These are phyloP conservation scores for Schwanniomyces vanrijiae DNA, from an alignment of 805 yeast species.

Conservation along the genomic window DNA sequence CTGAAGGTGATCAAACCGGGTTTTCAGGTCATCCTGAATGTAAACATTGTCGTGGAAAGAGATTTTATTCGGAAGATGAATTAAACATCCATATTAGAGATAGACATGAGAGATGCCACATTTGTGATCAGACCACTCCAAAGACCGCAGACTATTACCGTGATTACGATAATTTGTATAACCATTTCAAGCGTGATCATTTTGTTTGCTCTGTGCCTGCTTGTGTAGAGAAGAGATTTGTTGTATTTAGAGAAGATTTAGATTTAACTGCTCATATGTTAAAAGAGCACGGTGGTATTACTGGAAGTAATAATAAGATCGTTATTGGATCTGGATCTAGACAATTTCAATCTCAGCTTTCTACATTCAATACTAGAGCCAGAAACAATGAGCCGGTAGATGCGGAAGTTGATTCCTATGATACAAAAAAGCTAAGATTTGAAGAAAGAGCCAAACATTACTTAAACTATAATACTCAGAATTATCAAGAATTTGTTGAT, in stretches of 20 bases:
- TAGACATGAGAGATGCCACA: slow-evolving; percentile 82
- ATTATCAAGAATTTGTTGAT: slow-evolving; percentile 48
- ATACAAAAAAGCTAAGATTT: slow-evolving; percentile 57
- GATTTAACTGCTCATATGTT: slow-evolving; percentile 88
- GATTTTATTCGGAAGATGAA: slow-evolving; percentile 90
- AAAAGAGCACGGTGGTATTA: slow-evolving; percentile 69
- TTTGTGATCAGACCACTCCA: slow-evolving; percentile 77
- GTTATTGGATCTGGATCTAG: slow-evolving; percentile 35
- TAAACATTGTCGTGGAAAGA: slow-evolving; percentile 66
- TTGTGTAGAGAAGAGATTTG: slow-evolving; percentile 87
- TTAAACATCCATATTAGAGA: slow-evolving; percentile 78
- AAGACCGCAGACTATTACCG: slow-evolving; percentile 61
- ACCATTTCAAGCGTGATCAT: slow-evolving; percentile 75
- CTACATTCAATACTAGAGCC: slow-evolving; percentile 47
- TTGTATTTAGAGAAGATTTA: slow-evolving; percentile 83
- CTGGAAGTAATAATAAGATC: slow-evolving; percentile 39
- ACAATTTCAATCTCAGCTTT: slow-evolving; percentile 59
- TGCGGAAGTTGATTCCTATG: slow-evolving; percentile 41
- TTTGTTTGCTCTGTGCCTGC: slow-evolving; percentile 71
- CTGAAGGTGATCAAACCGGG: slow-evolving; percentile 72
- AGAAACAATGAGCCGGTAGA: slow-evolving; percentile 15
- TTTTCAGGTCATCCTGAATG: slow-evolving; percentile 90
- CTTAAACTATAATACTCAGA: slow-evolving; percentile 50
- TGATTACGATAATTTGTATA: slow-evolving; percentile 70
- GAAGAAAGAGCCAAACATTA: slow-evolving; percentile 87